These are phyloP conservation scores for Seiridium unicorne DNA, from an alignment of 2,329 filamentous ascomycete species.

Conservation along the genomic window DNA sequence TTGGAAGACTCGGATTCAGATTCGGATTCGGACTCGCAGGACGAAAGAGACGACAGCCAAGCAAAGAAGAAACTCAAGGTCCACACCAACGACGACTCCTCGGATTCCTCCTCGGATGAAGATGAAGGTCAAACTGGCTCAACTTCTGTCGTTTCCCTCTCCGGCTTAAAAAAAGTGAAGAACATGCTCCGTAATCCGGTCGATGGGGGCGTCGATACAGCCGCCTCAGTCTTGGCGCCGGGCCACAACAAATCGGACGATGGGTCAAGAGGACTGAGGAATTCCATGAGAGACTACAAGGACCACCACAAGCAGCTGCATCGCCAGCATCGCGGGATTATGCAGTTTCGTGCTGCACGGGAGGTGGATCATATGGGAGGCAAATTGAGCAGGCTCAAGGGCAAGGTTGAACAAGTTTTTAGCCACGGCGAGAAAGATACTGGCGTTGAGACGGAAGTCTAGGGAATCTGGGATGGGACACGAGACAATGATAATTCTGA, in stretches of 20 bases:
- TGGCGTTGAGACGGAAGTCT: constrained; percentile 70
- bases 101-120: constrained; percentile 28
- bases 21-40: background rate
- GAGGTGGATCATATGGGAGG: constrained; percentile 49
- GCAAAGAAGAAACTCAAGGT: constrained; percentile 26
- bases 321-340: constrained; percentile 64
- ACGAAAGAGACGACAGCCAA: constrained; percentile 11
- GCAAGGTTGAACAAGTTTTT: constrained; percentile 56
- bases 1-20: constrained; percentile 15
- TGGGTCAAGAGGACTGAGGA: constrained; percentile 42
- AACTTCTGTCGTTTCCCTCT: constrained; percentile 20
- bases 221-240: constrained; percentile 26
- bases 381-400: constrained; percentile 56
- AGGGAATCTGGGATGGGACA: constrained; percentile 3
- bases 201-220: constrained; percentile 24
- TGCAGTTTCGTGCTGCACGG: constrained; percentile 67
- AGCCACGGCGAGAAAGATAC: constrained; percentile 56
- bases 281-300: constrained; percentile 59
- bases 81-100: constrained; percentile 31
- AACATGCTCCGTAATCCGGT: constrained; percentile 33
- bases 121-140: constrained; percentile 23
- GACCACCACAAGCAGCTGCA: constrained; percentile 59
- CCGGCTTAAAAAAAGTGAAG: constrained; percentile 28
- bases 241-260: constrained; percentile 39
- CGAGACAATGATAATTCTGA: too few species aligned